Evolutionary conservation across 345 rosid genomes (phyloP).

Genomic region (Euphorbia pulcherrima): DNA sequence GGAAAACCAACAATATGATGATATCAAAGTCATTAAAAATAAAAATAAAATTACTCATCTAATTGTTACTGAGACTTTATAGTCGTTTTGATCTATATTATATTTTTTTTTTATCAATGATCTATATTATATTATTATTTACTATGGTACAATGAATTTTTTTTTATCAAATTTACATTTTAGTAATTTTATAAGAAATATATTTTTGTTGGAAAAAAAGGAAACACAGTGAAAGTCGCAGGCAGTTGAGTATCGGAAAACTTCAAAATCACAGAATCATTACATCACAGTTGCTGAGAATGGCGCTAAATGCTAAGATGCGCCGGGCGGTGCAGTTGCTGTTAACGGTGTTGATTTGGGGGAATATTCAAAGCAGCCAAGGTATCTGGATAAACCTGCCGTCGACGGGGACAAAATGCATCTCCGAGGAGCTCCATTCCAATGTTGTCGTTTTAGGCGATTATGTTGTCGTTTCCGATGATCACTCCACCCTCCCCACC

Average conservation of each 20-base stretch:
- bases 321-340: conserved; percentile 13
- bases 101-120: neutral
- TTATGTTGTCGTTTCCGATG: conserved; percentile 64
- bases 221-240: neutral
- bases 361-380: conserved; percentile 25
- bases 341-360: conserved; percentile 11
- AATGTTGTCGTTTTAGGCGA: conserved; percentile 81
- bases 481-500: conserved; percentile 44
- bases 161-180: too few species aligned
- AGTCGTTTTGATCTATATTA: neutral
- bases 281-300: neutral
- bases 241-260: neutral
- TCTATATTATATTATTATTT: too few species aligned
- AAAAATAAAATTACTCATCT: too few species aligned
- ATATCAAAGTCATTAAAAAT: too few species aligned
- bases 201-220: neutral
- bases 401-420: conserved; percentile 66
- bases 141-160: too few species aligned
- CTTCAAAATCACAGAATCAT: neutral
- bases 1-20: too few species aligned
- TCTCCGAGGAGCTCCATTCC: conserved; percentile 83
- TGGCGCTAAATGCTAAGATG: conserved; percentile 8
- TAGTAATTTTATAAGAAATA: neutral
- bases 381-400: conserved; percentile 83
- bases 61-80: too few species aligned